These are phyloP conservation scores for Scedosporium dehoogii DNA, from an alignment of 2,329 filamentous ascomycete genomes.

Conservation along the genomic window DNA sequence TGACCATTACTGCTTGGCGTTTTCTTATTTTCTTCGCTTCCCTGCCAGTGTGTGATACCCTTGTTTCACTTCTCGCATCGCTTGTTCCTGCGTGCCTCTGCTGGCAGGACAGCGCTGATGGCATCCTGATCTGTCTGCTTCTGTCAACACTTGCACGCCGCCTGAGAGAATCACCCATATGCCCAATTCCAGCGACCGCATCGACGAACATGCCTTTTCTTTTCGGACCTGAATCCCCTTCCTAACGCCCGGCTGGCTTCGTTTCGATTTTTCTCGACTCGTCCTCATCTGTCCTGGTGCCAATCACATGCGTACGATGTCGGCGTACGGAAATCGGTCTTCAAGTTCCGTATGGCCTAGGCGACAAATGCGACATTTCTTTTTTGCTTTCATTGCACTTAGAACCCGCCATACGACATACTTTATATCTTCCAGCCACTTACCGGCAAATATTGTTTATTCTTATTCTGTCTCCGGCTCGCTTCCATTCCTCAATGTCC, in stretches of 20 bases:
- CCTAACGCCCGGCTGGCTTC: background rate
- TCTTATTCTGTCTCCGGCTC: slow-evolving; percentile 5
- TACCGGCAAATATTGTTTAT: slow-evolving; percentile 8
- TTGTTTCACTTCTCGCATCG: background rate
- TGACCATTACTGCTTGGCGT: background rate
- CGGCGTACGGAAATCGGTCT: background rate
- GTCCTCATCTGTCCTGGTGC: background rate
- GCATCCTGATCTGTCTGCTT: background rate
- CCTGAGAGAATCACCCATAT: background rate
- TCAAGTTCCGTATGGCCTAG: background rate
- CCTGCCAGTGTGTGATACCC: background rate
- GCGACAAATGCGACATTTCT: background rate
- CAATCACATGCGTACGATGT: background rate
- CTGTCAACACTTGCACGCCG: background rate
- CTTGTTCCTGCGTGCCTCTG: background rate
- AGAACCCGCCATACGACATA: background rate
- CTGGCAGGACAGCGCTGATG: background rate
- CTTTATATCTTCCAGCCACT: slow-evolving; percentile 1
- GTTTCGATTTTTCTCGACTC: background rate
- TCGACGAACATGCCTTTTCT: background rate
- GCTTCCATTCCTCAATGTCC: background rate
- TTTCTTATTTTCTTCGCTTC: background rate
- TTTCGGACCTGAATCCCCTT: too few species aligned
- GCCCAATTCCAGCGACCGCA: background rate
- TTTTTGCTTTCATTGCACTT: background rate